Percentiles rank a stretch among this genome's conserved stretches.
Conservation (phyloP, 345 rosid species). For the Physaria fendleri region DNA sequence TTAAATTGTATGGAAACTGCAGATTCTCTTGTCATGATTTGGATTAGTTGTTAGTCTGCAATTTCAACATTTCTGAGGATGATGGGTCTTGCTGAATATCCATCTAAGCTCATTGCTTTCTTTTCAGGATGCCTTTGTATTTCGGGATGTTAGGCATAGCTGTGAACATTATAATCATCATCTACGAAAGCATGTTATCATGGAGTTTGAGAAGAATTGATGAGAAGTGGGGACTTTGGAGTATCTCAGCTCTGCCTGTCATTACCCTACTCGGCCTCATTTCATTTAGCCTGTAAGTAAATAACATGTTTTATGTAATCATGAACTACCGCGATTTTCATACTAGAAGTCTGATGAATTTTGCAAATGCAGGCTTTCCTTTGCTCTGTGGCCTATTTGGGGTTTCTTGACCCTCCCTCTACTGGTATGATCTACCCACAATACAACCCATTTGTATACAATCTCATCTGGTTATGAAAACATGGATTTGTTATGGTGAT, state of each 20-base stretch:
- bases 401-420: conserved; percentile 92
- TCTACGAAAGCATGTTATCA: conserved; percentile 65
- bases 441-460: background rate
- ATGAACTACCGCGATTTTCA: background rate
- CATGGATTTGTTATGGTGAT: background rate
- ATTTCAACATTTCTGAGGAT: background rate
- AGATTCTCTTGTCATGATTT: background rate
- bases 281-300: conserved; percentile 82
- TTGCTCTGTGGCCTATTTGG: conserved; percentile 95
- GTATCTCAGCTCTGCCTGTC: conserved; percentile 71
- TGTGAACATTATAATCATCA: conserved; percentile 57
- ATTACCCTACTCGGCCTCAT: conserved; percentile 74
- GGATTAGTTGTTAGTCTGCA: background rate
- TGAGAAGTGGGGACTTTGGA: conserved; percentile 82
- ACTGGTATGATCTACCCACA: conserved; percentile 48
- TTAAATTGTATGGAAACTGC: no score
- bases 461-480: background rate
- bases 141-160: conserved; percentile 65
- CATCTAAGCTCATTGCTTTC: background rate
- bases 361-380: conserved; percentile 49
- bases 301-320: background rate
- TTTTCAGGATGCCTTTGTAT: conserved; percentile 75
- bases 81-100: conserved; percentile 3
- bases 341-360: conserved; percentile 6
- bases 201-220: conserved; percentile 85